Evolutionary conservation across 371 early-diverging fungal genomes (phyloP).

Genomic region (Rhizopus delemar): DNA sequence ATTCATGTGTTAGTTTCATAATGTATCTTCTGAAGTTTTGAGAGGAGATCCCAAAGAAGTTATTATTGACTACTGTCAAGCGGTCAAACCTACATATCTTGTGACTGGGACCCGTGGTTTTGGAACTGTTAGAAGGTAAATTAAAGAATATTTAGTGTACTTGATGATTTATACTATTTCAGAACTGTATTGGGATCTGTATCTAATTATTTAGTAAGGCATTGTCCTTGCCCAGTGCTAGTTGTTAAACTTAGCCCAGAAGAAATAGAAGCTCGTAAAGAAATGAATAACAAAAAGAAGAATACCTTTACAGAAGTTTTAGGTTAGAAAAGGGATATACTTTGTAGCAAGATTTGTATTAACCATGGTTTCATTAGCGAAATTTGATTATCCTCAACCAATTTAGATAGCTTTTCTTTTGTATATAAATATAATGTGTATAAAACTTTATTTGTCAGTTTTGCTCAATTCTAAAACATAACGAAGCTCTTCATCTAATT

Average conservation of each 20-base stretch:
- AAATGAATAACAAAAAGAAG: conserved; percentile 18
- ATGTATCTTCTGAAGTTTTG: conserved; percentile 33
- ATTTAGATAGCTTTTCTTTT: background rate
- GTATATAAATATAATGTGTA: conserved; percentile 1
- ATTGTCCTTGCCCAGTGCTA: conserved; percentile 45
- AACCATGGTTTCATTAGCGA: background rate
- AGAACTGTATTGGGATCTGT: conserved; percentile 41
- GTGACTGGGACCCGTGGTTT: conserved; percentile 34
- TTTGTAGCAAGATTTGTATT: background rate
- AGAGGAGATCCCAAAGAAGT: conserved; percentile 41
- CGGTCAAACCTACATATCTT: conserved; percentile 29
- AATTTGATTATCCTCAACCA: conserved; percentile 6
- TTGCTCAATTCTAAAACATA: conserved; percentile 45
- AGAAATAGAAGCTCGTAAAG: conserved; percentile 36
- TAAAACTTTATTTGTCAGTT: conserved; percentile 32
- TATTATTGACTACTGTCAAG: conserved; percentile 35
- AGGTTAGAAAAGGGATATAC: conserved; percentile 1
- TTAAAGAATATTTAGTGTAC: background rate
- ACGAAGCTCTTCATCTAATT: conserved; percentile 45
- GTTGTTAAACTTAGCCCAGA: conserved; percentile 30
- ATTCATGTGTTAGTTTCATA: conserved; percentile 24
- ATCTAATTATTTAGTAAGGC: conserved; percentile 28
- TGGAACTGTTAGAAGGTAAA: conserved; percentile 33
- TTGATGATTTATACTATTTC: background rate
- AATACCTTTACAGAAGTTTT: conserved; percentile 20